Conservation (phyloP, 768 basidiomycete species). For the Naganishia antarctica region DNA sequence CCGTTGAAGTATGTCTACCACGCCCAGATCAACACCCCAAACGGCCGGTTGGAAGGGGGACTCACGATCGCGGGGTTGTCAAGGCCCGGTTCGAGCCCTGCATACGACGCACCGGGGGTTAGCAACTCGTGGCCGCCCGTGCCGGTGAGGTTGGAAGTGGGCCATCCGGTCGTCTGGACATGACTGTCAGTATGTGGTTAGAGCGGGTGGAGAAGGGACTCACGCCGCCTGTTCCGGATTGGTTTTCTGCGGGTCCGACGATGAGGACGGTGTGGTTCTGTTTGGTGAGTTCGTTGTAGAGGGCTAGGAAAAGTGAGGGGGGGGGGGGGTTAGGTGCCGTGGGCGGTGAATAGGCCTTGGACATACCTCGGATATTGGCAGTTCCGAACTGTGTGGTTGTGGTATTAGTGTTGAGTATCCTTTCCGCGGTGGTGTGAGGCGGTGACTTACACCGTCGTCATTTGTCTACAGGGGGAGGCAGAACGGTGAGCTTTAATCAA, state of each 20-base stretch:
- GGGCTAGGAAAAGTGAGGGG: background rate
- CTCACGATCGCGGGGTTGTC: conserved; percentile 21
- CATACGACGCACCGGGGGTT: conserved; percentile 11
- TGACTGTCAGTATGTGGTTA: no score
- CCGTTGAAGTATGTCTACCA: conserved; percentile 25
- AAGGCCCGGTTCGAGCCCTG: conserved; percentile 8
- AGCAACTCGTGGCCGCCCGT: conserved; percentile 6
- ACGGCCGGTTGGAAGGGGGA: no score
- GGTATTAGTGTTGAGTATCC: background rate
- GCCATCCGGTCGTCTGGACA: conserved; percentile 25
- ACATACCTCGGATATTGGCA: conserved; percentile 20
- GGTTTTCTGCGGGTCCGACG: conserved; percentile 21
- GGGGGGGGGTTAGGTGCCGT: no score
- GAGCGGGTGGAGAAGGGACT: no score
- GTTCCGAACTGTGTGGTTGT: conserved; percentile 14
- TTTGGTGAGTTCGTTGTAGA: conserved; percentile 17
- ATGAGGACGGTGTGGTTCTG: conserved; percentile 22
- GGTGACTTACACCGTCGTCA: conserved; percentile 20
- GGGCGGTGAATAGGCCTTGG: no score
- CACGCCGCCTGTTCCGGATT: conserved; percentile 22
- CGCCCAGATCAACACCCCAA: background rate
- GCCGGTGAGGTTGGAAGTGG: conserved; percentile 18
- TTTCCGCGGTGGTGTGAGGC: background rate
- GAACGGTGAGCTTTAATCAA: no score
- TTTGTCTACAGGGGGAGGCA: no score